phyloP scores from a whole-genome alignment of 1,284 basidiomycete species.

The Trichosporon faecale region DNA sequence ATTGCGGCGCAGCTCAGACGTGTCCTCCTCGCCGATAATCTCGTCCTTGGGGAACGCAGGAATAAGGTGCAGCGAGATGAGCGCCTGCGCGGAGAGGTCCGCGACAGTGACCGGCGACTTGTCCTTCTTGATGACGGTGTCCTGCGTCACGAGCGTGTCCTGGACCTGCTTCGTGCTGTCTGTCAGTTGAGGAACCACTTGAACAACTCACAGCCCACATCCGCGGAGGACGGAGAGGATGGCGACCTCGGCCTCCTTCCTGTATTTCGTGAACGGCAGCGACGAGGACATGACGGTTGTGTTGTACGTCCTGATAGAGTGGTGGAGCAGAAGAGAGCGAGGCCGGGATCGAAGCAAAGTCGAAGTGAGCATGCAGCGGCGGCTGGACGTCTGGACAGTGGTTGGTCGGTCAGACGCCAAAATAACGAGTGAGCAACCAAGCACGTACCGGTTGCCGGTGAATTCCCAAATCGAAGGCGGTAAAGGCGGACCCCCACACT shows the following conservation, averaged over 20 bases:
- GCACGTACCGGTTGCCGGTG: not conserved
- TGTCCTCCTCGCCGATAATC: conserved; percentile 95
- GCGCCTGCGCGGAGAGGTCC: conserved; percentile 84
- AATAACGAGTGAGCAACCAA: not conserved
- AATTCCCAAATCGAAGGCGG: conserved; percentile 20
- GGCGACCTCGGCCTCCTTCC: conserved; percentile 60
- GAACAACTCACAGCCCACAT: conserved; percentile 52
- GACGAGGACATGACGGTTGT: conserved; percentile 17
- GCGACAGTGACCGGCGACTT: conserved; percentile 95
- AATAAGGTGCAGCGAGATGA: conserved; percentile 74
- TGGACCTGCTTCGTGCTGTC: conserved; percentile 78
- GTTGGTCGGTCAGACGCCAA: not conserved
- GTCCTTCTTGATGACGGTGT: conserved; percentile 87
- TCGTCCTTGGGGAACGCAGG: conserved; percentile 77
- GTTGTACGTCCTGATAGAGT: not conserved
- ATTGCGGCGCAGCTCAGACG: conserved; percentile 66
- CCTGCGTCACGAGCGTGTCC: conserved; percentile 77
- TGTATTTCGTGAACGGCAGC: conserved; percentile 43
- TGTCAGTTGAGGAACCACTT: not conserved
- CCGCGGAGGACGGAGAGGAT: conserved; percentile 87
- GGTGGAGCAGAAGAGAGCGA: conserved; percentile 11
- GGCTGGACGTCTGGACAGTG: not conserved
- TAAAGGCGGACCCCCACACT: not conserved
- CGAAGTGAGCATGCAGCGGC: not conserved
- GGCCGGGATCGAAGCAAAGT: not conserved